These are phyloP conservation scores for Phialemonium atrogriseum DNA, from an alignment of 2,329 filamentous ascomycete genomes.

Conservation along the genomic window DNA sequence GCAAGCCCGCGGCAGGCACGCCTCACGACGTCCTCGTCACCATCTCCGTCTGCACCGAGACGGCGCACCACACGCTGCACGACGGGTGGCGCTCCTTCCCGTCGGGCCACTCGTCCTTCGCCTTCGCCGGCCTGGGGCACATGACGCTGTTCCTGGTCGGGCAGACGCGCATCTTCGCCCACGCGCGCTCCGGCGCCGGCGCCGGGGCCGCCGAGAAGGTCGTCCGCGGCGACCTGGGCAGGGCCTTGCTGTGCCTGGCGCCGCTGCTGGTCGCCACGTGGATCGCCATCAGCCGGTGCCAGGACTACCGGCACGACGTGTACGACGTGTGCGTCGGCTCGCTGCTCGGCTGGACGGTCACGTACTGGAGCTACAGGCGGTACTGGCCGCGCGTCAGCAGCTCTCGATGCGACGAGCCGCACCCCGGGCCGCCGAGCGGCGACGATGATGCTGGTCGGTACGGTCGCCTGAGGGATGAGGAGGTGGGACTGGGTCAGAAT, in stretches of 20 bases:
- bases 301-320: constrained; percentile 65
- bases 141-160: constrained; percentile 62
- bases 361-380: constrained; percentile 58
- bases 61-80: constrained; percentile 59
- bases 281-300: constrained; percentile 60
- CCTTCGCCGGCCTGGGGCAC: constrained; percentile 72
- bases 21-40: constrained; percentile 46
- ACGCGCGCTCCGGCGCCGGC: constrained; percentile 22
- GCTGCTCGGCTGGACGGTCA: constrained; percentile 48
- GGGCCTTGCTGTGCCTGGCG: constrained; percentile 46
- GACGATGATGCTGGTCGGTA: constrained; percentile 19
- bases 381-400: constrained; percentile 52
- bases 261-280: constrained; percentile 56
- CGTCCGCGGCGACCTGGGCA: constrained; percentile 40
- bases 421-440: constrained; percentile 31
- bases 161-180: constrained; percentile 50
- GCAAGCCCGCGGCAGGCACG: constrained; percentile 54
- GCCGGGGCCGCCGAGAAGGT: constrained; percentile 11
- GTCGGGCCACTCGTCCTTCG: constrained; percentile 70
- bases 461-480: constrained; percentile 43
- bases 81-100: constrained; percentile 83
- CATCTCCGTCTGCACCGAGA: constrained; percentile 65
- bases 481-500: constrained; percentile 33
- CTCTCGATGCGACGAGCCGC: constrained; percentile 47
- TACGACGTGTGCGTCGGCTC: constrained; percentile 59